Evolutionary conservation across 192 early-diverging fungal genomes (phyloP), one percentile per base, ranked within the genome.

Genomic region (Rhizophagus sp.): DNA sequence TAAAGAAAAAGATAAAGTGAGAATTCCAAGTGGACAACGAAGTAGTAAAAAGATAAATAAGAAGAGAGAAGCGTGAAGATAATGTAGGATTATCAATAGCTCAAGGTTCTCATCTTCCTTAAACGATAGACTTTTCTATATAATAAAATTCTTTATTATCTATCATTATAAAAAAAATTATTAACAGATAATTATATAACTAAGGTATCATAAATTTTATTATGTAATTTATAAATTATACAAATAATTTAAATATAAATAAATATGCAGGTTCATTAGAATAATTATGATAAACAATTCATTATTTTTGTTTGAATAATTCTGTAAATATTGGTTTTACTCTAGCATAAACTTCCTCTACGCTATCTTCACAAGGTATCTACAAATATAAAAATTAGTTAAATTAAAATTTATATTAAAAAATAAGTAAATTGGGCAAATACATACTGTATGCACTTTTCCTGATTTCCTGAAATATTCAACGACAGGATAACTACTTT

Each of bases 401-500:
- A 57, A 57, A 19, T 57, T 19, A 52, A 52, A 57, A 22, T 57
- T 19, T 57, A 17, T 19, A 57, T 36, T 36, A 36, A 36, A 36
- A 0, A 41, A 57, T 57, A 57, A 19, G 6, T 57, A 22, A 19
- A 57, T 2, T 22, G 52, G 0, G 0, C 4, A 19, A 57, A 57
- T 65, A 72, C 70, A 0, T 34, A 72, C 70, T 69, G 88, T 93
- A 70, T 92, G 87, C 36, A 98, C 95, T 87, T 97, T 98, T 52
- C 89, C 89, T 52, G 86, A 72, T 82, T 92, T 92, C 22, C 83
- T 89, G 84, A 92, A 97, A 57, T 93, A 83, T 66, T 94, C 93
- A 78, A 99, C 94, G 5, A 99, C 98, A 8, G 97, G 97, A 90
- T 91, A 96, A 79, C 91, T 94, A 17, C 92, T 92, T 34, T 97